Evolutionary conservation across 2,329 filamentous ascomycete genomes (phyloP), one percentile per base, ranked within the genome.

Genomic region (Leptographium lundbergii): DNA sequence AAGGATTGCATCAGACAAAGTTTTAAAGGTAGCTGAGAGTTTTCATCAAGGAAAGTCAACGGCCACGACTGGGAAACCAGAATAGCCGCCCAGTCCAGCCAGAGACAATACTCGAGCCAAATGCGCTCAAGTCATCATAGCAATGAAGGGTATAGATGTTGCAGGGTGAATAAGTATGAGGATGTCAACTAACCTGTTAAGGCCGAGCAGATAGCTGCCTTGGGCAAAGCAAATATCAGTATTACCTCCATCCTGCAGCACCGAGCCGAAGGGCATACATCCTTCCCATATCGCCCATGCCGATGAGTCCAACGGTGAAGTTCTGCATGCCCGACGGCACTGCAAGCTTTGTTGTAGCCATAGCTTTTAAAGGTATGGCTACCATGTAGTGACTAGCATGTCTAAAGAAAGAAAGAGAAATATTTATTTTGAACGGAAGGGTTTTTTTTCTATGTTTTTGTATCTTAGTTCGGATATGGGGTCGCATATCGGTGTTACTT

Each of bases 121-220:
- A 97, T 97, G 92, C 92, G 91, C 92, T 97, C 92, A 92, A 90
- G 92, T 97, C 92, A 97, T 97, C 92, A 95, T 91, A 54, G 62
- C 60, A 62, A 56, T 54, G 34, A 48, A 34, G 24, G 17, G 14
- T 1, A 1, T 10, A 9, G 1, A 32, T 19, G 10, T 34, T 14
- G 24, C 25, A 5, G 14, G 19, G n/a, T 13, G 25, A 14, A 42
- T 29, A n/a, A 19, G 19, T 22, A 11, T 14, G 17, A 14, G 36
- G 29, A 3, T n/a, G 9, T 22, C 39, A 5, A 57, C 56, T 53
- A 13, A 57, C 56, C 29, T 50, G 47, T 42, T 42, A 3, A 47
- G 22, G 25, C 13, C 6, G 6, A n/a, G 42, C 39, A 19, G 13
- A 22, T 45, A 5, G 1, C 42, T n/a, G 42, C 19, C 47, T 51